Evolutionary conservation across 2,329 filamentous ascomycete genomes (phyloP), one percentile per base, ranked within the genome.

Genomic region (Talaromyces marneffei): DNA sequence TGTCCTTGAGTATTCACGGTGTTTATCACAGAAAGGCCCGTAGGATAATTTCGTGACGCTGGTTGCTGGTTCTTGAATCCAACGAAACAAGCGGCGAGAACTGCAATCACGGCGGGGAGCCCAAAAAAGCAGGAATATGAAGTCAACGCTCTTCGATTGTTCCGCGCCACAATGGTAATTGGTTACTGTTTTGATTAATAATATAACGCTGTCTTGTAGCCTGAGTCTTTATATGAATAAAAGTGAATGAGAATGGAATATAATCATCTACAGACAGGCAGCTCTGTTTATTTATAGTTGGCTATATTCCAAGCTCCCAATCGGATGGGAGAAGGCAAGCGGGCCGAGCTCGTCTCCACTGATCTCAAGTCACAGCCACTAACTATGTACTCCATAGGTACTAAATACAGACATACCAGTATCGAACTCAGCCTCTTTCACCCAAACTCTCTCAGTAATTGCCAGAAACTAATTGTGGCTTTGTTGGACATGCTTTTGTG

Each of bases 91-190:
- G 27, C 37, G 20, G 57, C 53, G 7, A 59, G 18, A 31, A 40
- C 6, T n/a, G 35, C 57, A 23, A 59, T 12, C n/a, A 59, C n/a
- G 10, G 29, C 55, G 18, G 55, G 27, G 20, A 46, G 35, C 18
- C 33, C 33, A 25, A 59, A 44, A 35, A 59, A 18, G 33, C 23
- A 59, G 40, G 44, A 40, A 23, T 9, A 52, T n/a, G 18, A 35
- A 25, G 12, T 35, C 16, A 42, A 42, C 6, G 2, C 23, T 33
- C 29, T 33, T 14, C 57, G 57, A 35, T 16, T 20, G 44, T 33
- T 53, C 16, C 35, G 35, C 46, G 57, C 57, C 57, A 59, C 57
- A 42, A 42, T 53, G 42, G 35, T n/a, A 31, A 42, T 33, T 12
- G 10, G 14, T 50, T n/a, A 31, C 25, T 35, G 20, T 31, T 23